Base-by-base conservation (phyloP, 768 basidiomycete genomes). In the Termitomyces sp. region DNA sequence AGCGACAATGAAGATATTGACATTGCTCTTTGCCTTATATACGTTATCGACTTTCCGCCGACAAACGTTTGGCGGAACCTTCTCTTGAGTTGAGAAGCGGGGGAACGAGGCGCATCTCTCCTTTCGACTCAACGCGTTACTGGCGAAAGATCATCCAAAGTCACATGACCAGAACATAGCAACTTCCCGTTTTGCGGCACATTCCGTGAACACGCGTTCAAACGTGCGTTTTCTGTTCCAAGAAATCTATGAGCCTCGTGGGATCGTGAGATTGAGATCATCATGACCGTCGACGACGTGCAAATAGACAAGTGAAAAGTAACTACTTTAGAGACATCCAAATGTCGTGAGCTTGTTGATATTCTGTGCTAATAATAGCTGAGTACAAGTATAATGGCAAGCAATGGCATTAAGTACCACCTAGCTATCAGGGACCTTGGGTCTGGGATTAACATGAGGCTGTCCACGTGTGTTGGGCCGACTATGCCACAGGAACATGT, bases 131-230 rank as follows among this genome's bases (percentile, higher is more conserved):
- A n/a, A n/a, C n/a, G n/a, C n/a, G n/a, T n/a, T n/a, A n/a, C 41
- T 23, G 11, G 35, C 29, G 54, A 40, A 41, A 45, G 38, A 49
- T 33, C 18, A 16, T 51, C 38, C 44, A 15, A 20, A 20, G 48
- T 63, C 67, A 68, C 54, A 61, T 69, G 69, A 66, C 48, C 33
- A 49, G 47, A 54, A 66, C 66, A 65, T 64, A 65, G 64, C 59
- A 64, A 64, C 44, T 31, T 36, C 35, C 22, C 13, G 6, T 13
- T 50, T 35, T 32, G 23, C 64, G 69, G 68, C 60, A 58, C 57
- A 59, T 54, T 54, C 63, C 68, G 65, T 50, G 44, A 57, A 56
- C 68, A 71, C 68, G 68, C 63, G 61, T 60, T 38, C 47, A 16
- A 46, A 43, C 53, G 41, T 15, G 29, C 32, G 32, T 20, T 41